Evolutionary conservation across 2,329 filamentous ascomycete genomes (phyloP).

Genomic region (Venturia oleaginea): DNA sequence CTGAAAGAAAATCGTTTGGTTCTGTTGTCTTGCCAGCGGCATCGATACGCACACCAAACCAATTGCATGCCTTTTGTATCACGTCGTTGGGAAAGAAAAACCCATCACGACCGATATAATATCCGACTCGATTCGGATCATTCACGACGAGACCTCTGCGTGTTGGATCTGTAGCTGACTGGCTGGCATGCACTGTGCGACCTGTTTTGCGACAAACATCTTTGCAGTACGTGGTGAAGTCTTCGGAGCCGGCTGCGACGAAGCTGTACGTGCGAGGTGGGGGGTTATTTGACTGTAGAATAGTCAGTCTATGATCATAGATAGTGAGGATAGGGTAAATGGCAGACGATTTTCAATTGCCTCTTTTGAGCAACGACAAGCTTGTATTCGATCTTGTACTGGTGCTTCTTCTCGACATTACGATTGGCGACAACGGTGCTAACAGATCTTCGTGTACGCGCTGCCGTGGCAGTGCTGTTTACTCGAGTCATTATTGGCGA

Average conservation of each 20-base stretch:
- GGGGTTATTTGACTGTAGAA: neutral
- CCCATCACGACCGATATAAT: constrained; percentile 53
- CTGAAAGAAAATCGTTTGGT: constrained; percentile 24
- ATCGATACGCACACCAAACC: constrained; percentile 3
- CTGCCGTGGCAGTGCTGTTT: neutral
- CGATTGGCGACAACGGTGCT: neutral
- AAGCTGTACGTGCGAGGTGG: constrained; percentile 37
- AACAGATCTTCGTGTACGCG: neutral
- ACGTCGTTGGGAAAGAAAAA: constrained; percentile 55
- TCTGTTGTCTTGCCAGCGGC: constrained; percentile 16
- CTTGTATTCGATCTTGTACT: constrained; percentile 5
- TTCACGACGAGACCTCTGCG: constrained; percentile 15
- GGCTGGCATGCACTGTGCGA: constrained; percentile 48
- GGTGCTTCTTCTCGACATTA: constrained; percentile 4
- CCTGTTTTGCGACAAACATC: constrained; percentile 48
- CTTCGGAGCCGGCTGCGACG: constrained; percentile 50
- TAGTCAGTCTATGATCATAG: neutral
- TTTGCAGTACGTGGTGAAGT: constrained; percentile 48
- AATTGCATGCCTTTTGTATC: constrained; percentile 45
- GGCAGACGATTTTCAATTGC: constrained; percentile 6
- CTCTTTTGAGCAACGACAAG: neutral
- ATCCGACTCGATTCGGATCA: constrained; percentile 44
- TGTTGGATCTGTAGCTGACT: constrained; percentile 38
- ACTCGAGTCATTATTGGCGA: neutral
- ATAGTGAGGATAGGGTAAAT: neutral